Base-by-base conservation (phyloP, 2,329 filamentous ascomycete genomes). In the Botrytis porri region DNA sequence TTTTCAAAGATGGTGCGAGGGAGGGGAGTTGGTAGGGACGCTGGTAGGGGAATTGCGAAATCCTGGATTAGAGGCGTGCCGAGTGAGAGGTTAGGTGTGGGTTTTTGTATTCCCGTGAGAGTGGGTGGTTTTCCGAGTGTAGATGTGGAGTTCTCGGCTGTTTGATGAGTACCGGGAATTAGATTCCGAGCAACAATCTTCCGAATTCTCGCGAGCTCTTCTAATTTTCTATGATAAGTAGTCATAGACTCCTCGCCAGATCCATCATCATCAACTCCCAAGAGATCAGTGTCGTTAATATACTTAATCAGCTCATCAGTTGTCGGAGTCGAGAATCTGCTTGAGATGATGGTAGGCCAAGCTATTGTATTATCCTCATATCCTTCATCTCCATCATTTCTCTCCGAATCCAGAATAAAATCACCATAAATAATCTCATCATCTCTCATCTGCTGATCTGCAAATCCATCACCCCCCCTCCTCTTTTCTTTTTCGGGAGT, bases 221-320 rank as follows among this genome's bases (percentile, higher is more conserved):
- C 0, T 0, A 1, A 8, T 4, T 51, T 16, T 16, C 12, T 7
- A 16, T n/a, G 16, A 7, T 14, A 1, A 2, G 20, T 1, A 7
- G 14, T 10, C 9, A 4, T 0, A 10, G 25, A 8, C 3, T 3
- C 1, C 4, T 3, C 1, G 5, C 0, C 3, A 8, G 4, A 7
- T 37, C 4, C 2, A 1, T 48, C 14, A 0, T n/a, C 0, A 0
- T 20, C 1, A 0, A 20, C 1, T n/a, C 43, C 63, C 9, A 66
- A 37, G 8, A 66, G 63, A 20, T 8, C 7, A 1, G 22, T 66
- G 1, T 51, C 63, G 1, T 1, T 10, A 1, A 45, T 45, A 12
- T 51, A 66, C n/a, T 10, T 9, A 1, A 66, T 16, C 6, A 66
- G 6, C 2, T 66, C 22, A 4, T 51, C 63, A 6, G 63, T 51